phyloP scores from a whole-genome alignment of 2,329 filamentous ascomycete species.

The Hypoxylon sp. region DNA sequence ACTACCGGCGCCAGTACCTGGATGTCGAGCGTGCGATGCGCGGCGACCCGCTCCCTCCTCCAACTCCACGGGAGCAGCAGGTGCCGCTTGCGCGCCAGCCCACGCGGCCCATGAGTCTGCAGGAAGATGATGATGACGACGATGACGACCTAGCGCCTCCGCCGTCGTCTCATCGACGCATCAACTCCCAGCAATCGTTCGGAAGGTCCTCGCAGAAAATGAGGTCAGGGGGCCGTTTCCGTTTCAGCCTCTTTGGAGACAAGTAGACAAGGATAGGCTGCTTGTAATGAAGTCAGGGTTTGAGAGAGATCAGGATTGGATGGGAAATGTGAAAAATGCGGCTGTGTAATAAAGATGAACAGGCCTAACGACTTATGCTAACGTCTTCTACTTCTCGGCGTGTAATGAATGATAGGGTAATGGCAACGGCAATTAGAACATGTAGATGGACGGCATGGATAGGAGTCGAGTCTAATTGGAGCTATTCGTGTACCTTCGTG shows the following conservation, averaged over 20 bases:
- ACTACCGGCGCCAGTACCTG: slow-evolving; percentile 60
- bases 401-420: slow-evolving; percentile 42
- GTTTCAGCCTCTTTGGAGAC: slow-evolving; percentile 52
- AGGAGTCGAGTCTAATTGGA: slow-evolving; percentile 31
- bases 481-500: slow-evolving; percentile 5
- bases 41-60: slow-evolving; percentile 54
- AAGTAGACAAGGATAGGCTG: slow-evolving; percentile 23
- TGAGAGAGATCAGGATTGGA: background rate
- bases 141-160: slow-evolving; percentile 44
- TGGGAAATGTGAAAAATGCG: slow-evolving; percentile 5
- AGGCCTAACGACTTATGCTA: slow-evolving; percentile 41
- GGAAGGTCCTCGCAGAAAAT: slow-evolving; percentile 52
- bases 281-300: background rate
- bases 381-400: slow-evolving; percentile 26
- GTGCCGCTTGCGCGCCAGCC: slow-evolving; percentile 37
- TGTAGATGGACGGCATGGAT: slow-evolving; percentile 36
- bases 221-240: slow-evolving; percentile 51
- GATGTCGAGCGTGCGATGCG: slow-evolving; percentile 61
- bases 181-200: slow-evolving; percentile 55
- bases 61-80: slow-evolving; percentile 46
- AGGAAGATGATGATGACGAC: slow-evolving; percentile 47
- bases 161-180: slow-evolving; percentile 48
- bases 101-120: slow-evolving; percentile 47
- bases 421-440: slow-evolving; percentile 34
- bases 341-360: slow-evolving; percentile 14